phyloP scores from a whole-genome alignment of 2,329 filamentous ascomycete species.

The Biscogniauxia mediterranea region DNA sequence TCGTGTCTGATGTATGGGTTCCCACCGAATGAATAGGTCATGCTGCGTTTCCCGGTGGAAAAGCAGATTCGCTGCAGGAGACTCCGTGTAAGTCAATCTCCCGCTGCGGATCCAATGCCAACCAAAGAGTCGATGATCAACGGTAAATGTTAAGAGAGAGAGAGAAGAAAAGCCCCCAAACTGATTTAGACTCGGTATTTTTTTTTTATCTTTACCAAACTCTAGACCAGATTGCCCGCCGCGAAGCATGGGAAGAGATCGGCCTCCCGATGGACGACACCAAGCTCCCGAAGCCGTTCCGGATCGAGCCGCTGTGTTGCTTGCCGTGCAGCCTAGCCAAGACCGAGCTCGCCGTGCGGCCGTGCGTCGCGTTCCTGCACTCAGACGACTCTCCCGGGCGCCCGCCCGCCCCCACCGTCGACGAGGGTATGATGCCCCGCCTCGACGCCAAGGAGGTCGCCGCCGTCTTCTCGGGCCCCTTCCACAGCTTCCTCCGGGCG shows the following conservation, averaged over 20 bases:
- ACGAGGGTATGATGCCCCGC: conserved; percentile 71
- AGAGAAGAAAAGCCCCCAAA: not conserved
- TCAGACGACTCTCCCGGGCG: conserved; percentile 44
- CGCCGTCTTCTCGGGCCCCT: conserved; percentile 87
- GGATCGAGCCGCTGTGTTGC: conserved; percentile 82
- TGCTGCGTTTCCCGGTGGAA: conserved; percentile 81
- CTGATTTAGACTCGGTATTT: not conserved
- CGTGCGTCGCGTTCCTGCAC: conserved; percentile 76
- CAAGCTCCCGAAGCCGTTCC: conserved; percentile 72
- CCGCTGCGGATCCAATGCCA: not conserved
- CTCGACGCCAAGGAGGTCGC: conserved; percentile 90
- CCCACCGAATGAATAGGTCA: conserved; percentile 49
- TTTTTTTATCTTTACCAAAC: no score
- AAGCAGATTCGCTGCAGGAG: conserved; percentile 57
- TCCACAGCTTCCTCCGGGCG: conserved; percentile 73
- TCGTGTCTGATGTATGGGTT: not conserved
- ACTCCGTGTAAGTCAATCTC: conserved; percentile 52
- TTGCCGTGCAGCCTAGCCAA: conserved; percentile 74
- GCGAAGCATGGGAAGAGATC: conserved; percentile 92
- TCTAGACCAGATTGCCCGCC: conserved; percentile 75
- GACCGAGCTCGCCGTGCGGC: conserved; percentile 71
- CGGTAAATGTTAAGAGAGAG: not conserved
- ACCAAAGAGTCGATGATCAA: not conserved
- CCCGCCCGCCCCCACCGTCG: conserved; percentile 47
- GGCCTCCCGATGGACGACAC: conserved; percentile 73